phyloP scores from a whole-genome alignment of 108 stramenopile species.

The Discostella stelligeroides region DNA sequence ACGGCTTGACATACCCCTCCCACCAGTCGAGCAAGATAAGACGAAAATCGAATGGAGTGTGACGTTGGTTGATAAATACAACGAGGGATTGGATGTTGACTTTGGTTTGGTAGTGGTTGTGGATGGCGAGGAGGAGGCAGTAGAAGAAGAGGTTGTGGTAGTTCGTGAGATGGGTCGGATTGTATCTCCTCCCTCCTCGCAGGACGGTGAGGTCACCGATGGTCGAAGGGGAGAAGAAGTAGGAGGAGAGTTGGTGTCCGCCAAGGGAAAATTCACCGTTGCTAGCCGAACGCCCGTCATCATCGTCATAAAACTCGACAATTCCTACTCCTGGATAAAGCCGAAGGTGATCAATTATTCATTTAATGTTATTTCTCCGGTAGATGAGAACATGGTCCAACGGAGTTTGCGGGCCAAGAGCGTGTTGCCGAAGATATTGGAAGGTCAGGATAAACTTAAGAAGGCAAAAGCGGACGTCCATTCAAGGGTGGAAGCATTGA shows the following conservation, averaged over 20 bases:
- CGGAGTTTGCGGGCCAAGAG: conserved; percentile 38
- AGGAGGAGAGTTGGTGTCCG: conserved; percentile 15
- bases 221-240: conserved; percentile 9
- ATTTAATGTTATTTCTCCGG: conserved; percentile 31
- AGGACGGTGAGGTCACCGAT: conserved; percentile 9
- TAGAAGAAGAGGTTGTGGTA: too few species aligned
- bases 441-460: conserved; percentile 20
- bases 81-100: conserved; percentile 37
- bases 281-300: conserved; percentile 38
- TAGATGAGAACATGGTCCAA: conserved; percentile 38
- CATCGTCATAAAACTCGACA: conserved; percentile 41
- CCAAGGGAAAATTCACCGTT: conserved; percentile 49
- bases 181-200: conserved; percentile 14
- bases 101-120: conserved; percentile 44
- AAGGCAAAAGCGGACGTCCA: conserved; percentile 9
- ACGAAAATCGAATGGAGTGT: conserved; percentile 44
- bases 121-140: conserved; percentile 39
- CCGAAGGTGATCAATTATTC: conserved; percentile 39
- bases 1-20: conserved; percentile 39
- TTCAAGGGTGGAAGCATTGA: conserved; percentile 24
- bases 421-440: conserved; percentile 19
- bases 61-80: conserved; percentile 29
- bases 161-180: conserved; percentile 44
- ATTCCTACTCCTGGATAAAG: conserved; percentile 38
- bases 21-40: conserved; percentile 35